Percentiles rank a stretch among this genome's conserved stretches.
phyloP scores from a whole-genome alignment of 805 yeast species.

The Suhomyces faveliae region DNA sequence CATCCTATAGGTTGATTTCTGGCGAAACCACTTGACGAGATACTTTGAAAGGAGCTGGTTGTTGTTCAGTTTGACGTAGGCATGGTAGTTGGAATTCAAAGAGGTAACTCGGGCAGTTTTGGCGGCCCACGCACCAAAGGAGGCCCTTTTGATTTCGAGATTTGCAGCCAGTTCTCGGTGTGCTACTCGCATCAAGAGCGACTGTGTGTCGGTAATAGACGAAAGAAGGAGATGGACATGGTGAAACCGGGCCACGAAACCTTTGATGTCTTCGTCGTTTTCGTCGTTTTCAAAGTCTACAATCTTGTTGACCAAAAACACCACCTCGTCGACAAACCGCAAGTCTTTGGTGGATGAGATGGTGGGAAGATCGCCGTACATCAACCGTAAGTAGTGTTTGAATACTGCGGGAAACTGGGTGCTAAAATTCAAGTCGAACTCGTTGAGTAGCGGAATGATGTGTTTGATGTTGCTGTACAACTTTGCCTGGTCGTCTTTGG shows the following conservation, averaged over 20 bases:
- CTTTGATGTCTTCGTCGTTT: constrained; percentile 16
- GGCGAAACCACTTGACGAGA: background rate
- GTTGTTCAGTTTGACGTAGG: background rate
- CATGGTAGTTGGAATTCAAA: background rate
- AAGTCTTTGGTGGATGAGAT: constrained; percentile 18
- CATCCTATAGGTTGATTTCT: background rate
- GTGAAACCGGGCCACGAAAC: constrained; percentile 21
- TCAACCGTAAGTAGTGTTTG: constrained; percentile 20
- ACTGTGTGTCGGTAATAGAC: constrained; percentile 1
- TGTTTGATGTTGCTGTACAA: constrained; percentile 15
- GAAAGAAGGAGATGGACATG: constrained; percentile 23
- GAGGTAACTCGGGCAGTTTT: no score
- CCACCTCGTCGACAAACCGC: constrained; percentile 21
- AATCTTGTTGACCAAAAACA: constrained; percentile 19
- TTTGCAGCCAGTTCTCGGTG: constrained; percentile 14
- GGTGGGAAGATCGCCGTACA: constrained; percentile 21
- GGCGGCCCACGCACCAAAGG: no score
- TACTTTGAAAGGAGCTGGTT: background rate
- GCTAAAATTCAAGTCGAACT: constrained; percentile 24
- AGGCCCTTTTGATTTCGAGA: background rate
- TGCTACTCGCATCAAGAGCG: constrained; percentile 31
- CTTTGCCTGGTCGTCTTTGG: constrained; percentile 15
- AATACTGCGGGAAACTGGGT: constrained; percentile 21
- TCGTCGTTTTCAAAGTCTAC: constrained; percentile 30
- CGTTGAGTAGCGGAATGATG: constrained; percentile 27